Evolutionary conservation across 176 grass and related monocot species (phyloP).

Genomic region (Oryza coarctata): DNA sequence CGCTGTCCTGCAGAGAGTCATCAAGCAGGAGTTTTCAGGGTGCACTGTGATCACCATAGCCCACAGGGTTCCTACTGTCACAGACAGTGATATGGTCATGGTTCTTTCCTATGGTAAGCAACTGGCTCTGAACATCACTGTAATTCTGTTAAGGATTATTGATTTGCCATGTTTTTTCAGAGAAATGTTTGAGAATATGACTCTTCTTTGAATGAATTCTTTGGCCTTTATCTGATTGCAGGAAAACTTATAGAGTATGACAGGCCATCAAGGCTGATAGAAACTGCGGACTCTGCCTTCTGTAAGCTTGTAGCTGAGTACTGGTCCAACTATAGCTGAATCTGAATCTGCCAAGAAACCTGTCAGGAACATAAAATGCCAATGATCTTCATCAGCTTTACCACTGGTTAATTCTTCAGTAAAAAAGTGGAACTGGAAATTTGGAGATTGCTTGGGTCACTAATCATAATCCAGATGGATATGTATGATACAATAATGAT

Average conservation of each 20-base stretch:
- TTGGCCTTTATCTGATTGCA: constrained; percentile 26
- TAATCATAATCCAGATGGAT: neutral
- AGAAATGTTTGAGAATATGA: neutral
- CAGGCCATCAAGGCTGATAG: constrained; percentile 64
- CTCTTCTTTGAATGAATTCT: neutral
- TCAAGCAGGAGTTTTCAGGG: constrained; percentile 65
- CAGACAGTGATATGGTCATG: constrained; percentile 82
- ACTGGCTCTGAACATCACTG: neutral
- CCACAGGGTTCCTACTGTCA: constrained; percentile 77
- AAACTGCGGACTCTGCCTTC: constrained; percentile 66
- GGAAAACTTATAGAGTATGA: constrained; percentile 77
- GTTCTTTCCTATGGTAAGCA: constrained; percentile 79
- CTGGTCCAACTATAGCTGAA: constrained; percentile 72
- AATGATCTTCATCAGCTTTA: neutral
- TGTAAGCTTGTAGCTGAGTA: constrained; percentile 78
- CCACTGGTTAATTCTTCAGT: constrained; percentile 2
- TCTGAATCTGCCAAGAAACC: constrained; percentile 11
- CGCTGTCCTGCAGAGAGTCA: constrained; percentile 57
- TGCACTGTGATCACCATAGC: constrained; percentile 88
- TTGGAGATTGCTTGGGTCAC: neutral
- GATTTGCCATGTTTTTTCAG: neutral
- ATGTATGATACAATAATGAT: constrained; percentile 3
- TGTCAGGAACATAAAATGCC: neutral
- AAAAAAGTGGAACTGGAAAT: neutral
- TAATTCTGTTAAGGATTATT: neutral